phyloP scores from a whole-genome alignment of 2,329 filamentous ascomycete genomes.

The Pestalotiopsis sp. region DNA sequence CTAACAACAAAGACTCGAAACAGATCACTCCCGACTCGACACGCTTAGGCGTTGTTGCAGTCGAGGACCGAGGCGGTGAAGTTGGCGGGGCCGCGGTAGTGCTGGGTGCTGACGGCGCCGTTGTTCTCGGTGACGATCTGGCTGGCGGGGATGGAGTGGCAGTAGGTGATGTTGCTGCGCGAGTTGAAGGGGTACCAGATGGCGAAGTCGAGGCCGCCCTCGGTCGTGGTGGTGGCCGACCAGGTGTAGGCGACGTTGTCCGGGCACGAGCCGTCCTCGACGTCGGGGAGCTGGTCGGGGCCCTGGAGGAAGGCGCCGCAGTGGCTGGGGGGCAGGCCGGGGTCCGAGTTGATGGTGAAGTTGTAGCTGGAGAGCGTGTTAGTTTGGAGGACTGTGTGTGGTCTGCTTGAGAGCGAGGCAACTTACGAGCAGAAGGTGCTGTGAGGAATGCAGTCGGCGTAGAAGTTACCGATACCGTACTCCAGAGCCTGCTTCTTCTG shows the following conservation, averaged over 20 bases:
- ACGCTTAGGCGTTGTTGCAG: conserved; percentile 4
- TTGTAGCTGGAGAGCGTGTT: conserved; percentile 9
- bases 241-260: conserved; percentile 18
- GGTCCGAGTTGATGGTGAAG: conserved; percentile 14
- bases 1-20: not conserved
- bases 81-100: conserved; percentile 15
- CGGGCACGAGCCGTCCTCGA: conserved; percentile 12
- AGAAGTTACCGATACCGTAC: conserved; percentile 5
- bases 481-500: conserved; percentile 13
- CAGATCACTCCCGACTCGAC: not conserved
- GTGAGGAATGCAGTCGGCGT: conserved; percentile 17
- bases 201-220: conserved; percentile 16
- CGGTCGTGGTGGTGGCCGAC: conserved; percentile 13
- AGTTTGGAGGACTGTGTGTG: no score
- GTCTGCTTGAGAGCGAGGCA: no score
- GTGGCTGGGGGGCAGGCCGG: conserved; percentile 1
- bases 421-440: conserved; percentile 14
- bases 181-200: conserved; percentile 19
- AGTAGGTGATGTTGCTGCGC: conserved; percentile 20
- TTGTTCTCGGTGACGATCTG: conserved; percentile 15
- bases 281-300: conserved; percentile 10
- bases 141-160: conserved; percentile 16
- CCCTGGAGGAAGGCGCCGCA: conserved; percentile 14
- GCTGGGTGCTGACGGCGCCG: conserved; percentile 15
- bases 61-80: conserved; percentile 16